phyloP scores from a whole-genome alignment of 306 rosid species.

The Quercus mongolica region DNA sequence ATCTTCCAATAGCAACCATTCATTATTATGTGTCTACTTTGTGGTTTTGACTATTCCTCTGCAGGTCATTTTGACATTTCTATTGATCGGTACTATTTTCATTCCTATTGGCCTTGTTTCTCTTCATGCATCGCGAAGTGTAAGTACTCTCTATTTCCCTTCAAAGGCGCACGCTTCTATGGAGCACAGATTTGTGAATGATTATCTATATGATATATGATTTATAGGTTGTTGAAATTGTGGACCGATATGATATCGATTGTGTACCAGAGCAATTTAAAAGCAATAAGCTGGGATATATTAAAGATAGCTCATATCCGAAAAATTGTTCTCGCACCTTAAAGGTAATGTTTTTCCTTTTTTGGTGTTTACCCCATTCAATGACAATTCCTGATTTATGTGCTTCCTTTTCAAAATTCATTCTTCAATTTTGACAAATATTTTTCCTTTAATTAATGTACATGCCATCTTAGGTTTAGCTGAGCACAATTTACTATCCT shows the following conservation, averaged over 20 bases:
- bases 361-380: not conserved
- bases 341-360: constrained; percentile 50
- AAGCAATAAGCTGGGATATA: constrained; percentile 73
- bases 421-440: not conserved
- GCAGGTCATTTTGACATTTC: constrained; percentile 78
- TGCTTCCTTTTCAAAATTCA: not conserved
- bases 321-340: constrained; percentile 72
- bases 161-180: constrained; percentile 1
- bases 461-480: not conserved
- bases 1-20: constrained; percentile 17
- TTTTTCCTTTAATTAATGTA: constrained; percentile 11
- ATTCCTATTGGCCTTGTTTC: constrained; percentile 79
- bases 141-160: constrained; percentile 31
- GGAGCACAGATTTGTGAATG: not conserved
- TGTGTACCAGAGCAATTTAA: constrained; percentile 63
- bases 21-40: constrained; percentile 2
- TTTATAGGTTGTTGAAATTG: constrained; percentile 82
- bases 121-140: constrained; percentile 65
- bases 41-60: constrained; percentile 23
- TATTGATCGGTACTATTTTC: constrained; percentile 62
- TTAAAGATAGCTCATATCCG: constrained; percentile 59
- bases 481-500: not conserved
- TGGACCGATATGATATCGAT: constrained; percentile 71
- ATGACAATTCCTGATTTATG: constrained; percentile 15
- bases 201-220: constrained; percentile 19